Evolutionary conservation across 2,329 filamentous ascomycete species (phyloP).

Genomic region (Colletotrichum tropicale): DNA sequence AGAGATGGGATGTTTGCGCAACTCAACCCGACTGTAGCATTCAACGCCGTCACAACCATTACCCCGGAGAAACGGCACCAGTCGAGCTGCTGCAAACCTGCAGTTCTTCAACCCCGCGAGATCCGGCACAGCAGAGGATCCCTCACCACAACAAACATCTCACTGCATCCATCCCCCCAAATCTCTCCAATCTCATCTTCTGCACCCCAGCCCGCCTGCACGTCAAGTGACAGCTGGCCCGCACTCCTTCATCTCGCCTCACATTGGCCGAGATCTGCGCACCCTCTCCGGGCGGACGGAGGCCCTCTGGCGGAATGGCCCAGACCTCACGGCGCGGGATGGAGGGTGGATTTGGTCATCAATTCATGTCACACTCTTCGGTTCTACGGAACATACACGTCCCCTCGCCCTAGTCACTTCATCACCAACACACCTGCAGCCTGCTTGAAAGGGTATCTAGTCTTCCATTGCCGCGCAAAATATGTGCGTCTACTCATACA

Average conservation of each 20-base stretch:
- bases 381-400: neutral
- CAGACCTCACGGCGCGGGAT: neutral
- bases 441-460: constrained; percentile 9
- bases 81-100: neutral
- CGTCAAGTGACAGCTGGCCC: neutral
- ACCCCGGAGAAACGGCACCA: neutral
- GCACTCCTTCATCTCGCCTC: neutral
- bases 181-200: neutral
- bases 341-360: neutral
- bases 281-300: constrained; percentile 9
- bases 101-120: neutral
- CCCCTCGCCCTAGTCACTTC: neutral
- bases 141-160: neutral
- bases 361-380: neutral
- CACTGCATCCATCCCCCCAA: neutral
- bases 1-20: neutral
- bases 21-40: neutral
- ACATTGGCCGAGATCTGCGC: neutral
- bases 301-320: neutral
- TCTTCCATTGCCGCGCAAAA: constrained; percentile 1
- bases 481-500: constrained; percentile 16
- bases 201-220: neutral
- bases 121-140: neutral
- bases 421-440: neutral
- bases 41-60: neutral